Evolutionary conservation across 768 basidiomycete genomes (phyloP), one percentile per base, ranked within the genome.

Genomic region (Pleurotus citrinopileatus): DNA sequence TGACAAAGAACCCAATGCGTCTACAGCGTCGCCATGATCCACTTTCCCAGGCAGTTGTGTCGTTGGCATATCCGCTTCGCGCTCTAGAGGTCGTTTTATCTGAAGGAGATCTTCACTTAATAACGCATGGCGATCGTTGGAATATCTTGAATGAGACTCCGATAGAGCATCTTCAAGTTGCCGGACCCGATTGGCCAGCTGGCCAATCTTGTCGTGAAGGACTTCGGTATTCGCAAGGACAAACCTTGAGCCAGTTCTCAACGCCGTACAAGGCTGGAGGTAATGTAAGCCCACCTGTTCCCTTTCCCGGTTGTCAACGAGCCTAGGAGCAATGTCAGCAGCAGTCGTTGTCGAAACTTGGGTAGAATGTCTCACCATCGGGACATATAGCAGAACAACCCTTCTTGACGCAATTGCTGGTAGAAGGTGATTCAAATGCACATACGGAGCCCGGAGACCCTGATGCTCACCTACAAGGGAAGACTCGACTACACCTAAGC

Each of bases 251-350:
- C 3, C 28, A 26, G 32, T n/a, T 36, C 32, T 34, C 17, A 37
- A 29, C 47, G 22, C 37, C 44, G 42, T 52, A 56, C 55, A 45
- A 36, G 55, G 37, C 52, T 48, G 54, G 13, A 42, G 36, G 26
- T 23, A 32, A 15, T 10, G 32, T 36, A 28, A 19, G 56, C 63
- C 46, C 60, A 84, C 86, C 86, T 73, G 64, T 87, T 89, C 10
- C 86, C 86, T 65, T 85, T 87, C 56, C 86, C 86, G 12, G 86
- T 87, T 9, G 85, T 87, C 34, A 87, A 73, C 26, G 84, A 85
- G 13, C 84, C 85, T 86, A 56, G 9, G 37, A 42, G 47, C 55
- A 10, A 59, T 52, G 47, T 62, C 19, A 64, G 43, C 27, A 57
- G 38, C 57, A 32, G 44, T 48, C 53, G 53, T 48, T 48, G 22